A percentile compares a stretch with the other conserved stretches of the same genome.
Conservation (phyloP, 2,329 filamentous ascomycete species). For the Nemania sp. region DNA sequence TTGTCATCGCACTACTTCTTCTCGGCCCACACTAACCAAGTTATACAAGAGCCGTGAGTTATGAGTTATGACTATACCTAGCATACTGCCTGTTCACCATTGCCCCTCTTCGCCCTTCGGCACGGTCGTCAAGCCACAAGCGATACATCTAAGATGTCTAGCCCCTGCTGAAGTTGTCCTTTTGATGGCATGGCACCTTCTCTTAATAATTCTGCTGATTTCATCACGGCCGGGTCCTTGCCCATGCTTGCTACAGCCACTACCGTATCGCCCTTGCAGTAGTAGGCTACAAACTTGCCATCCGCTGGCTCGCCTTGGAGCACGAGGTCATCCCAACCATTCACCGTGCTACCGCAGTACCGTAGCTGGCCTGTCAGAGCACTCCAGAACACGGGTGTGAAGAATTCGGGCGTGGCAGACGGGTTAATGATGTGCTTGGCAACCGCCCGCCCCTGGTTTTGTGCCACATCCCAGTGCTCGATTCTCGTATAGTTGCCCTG, state of each 20-base stretch:
- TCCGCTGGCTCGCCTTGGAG: slow-evolving; percentile 81
- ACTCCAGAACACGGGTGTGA: slow-evolving; percentile 97
- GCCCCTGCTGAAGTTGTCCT: slow-evolving; percentile 75
- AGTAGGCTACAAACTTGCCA: slow-evolving; percentile 89
- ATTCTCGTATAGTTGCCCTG: slow-evolving; percentile 81
- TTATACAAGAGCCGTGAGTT: neutral
- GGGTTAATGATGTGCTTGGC: slow-evolving; percentile 81
- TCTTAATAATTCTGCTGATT: slow-evolving; percentile 87
- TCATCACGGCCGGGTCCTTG: slow-evolving; percentile 85
- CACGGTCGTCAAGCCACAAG: slow-evolving; percentile 41
- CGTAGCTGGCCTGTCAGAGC: slow-evolving; percentile 88
- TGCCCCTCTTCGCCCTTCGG: neutral
- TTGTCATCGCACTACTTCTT: neutral
- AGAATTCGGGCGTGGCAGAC: slow-evolving; percentile 71
- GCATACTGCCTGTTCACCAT: neutral
- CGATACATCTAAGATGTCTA: slow-evolving; percentile 59
- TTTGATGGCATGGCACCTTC: slow-evolving; percentile 85
- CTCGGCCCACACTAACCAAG: neutral
- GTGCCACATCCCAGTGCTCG: slow-evolving; percentile 99
- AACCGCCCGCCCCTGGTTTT: slow-evolving; percentile 86
- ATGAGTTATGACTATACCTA: slow-evolving; percentile 5
- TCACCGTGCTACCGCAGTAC: slow-evolving; percentile 89
- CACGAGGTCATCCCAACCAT: slow-evolving; percentile 88
- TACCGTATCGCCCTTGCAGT: slow-evolving; percentile 85
- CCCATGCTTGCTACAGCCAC: slow-evolving; percentile 94